Evolutionary conservation across 2,329 filamentous ascomycete genomes (phyloP).

Genomic region (Fusarium subglutinans): DNA sequence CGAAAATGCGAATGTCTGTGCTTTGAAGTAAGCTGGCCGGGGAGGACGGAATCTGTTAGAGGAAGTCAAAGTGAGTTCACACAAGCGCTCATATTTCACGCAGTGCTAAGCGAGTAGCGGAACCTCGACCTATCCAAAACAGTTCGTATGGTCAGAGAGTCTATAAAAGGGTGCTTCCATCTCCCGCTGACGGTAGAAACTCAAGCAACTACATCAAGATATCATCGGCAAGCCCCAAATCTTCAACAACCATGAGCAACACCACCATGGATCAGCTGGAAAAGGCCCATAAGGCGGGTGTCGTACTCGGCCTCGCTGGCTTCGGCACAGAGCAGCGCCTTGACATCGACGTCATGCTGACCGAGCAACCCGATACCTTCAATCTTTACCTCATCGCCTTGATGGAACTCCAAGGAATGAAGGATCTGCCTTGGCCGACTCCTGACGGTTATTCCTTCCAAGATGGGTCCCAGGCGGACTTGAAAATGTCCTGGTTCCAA

Average conservation of each 20-base stretch:
- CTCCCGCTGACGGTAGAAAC: too few relatives aligned
- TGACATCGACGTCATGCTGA: neutral
- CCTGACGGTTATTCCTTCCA: neutral
- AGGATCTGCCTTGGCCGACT: rapidly evolving
- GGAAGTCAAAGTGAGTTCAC: rapidly evolving
- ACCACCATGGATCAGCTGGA: rapidly evolving
- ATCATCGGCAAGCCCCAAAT: too few relatives aligned
- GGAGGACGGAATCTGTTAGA: too few relatives aligned
- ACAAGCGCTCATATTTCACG: too few relatives aligned
- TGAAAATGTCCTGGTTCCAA: neutral
- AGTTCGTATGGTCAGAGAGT: rapidly evolving
- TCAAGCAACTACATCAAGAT: too few relatives aligned
- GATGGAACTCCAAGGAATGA: neutral
- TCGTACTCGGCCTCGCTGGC: neutral
- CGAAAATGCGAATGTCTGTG: rapidly evolving
- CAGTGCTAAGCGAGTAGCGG: too few relatives aligned
- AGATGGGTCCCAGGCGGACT: neutral
- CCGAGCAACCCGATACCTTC: neutral
- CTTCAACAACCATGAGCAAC: neutral
- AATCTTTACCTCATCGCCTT: neutral
- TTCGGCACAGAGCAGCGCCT: rapidly evolving
- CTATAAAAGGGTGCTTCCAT: neutral
- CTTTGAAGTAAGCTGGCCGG: rapidly evolving
- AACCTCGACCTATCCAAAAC: rapidly evolving
- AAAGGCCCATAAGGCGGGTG: rapidly evolving